Evolutionary conservation across 2,329 filamentous ascomycete species (phyloP), one percentile per base, ranked within the genome.

Genomic region (Ascochyta pisi): DNA sequence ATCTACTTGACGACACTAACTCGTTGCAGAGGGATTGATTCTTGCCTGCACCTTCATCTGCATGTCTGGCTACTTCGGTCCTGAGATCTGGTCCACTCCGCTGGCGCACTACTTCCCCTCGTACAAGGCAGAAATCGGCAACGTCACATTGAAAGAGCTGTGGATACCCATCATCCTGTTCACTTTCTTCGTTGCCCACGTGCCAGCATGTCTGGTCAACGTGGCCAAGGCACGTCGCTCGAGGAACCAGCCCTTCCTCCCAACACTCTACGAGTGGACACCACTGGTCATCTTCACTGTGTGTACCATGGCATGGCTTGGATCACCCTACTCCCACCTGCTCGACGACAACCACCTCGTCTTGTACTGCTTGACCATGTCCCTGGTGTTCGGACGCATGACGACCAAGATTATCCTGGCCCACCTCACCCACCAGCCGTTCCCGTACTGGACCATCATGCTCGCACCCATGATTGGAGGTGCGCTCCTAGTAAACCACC

Each of bases 331-430:
- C 80, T 96, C 93, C 56, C 88, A 85, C 10, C 79, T 99, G 34
- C 84, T 96, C 71, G 78, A 80, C 33, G 87, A 96, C 57, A 97
- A 98, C 78, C 90, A 95, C 70, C 85, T 99, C 1, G 87, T 96
- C 10, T 85, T 98, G 42, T 96, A 96, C 77, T 97, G 93, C 80
- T 78, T 96, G 57, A 96, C 91, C 57, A 90, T 98, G 83, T 90
- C 91, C n/a, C 93, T 98, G 68, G 95, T 97, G 56, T 98, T 99
- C 76, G 95, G 95, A 33, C 89, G 95, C 65, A 92, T 99, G 89
- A 98, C 95, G 0, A 99, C 95, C 35, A 99, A 98, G 82, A 98
- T 98, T 77, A 99, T 99, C 72, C 87, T 99, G 16, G 94, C 95
- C 3, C 95, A 99, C 76, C 82, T 99, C 47, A 95, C 95, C 2